Base-by-base conservation (phyloP, 2,329 filamentous ascomycete genomes). In the Pseudocercospora macadamiae region DNA sequence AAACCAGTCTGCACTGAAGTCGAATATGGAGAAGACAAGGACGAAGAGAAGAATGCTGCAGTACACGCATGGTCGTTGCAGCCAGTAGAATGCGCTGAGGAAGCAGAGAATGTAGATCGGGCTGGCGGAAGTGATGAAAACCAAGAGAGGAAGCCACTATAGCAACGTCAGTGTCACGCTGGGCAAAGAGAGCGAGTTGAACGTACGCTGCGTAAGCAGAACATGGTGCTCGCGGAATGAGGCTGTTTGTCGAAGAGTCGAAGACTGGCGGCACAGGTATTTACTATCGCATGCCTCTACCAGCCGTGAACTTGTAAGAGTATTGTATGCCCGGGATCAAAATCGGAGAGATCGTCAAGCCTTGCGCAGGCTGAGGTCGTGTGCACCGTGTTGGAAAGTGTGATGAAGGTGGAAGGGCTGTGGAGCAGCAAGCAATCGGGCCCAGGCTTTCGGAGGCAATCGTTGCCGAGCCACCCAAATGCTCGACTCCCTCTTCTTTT, bases 21-120 rank as follows among this genome's bases (percentile, higher is more conserved):
- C 93, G 81, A 97, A 95, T 79, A 97, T 95, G 74, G 92, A 96
- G 66, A 93, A 84, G 80, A 97, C 96, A 68, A 99, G 91, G 68
- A 97, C 92, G 65, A 96, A 84, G 49, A 99, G 90, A 54, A 99
- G 89, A 62, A 97, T 87, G 61, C 92, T 96, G 84, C 95, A 99
- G 83, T 99, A 99, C 8, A 96, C 89, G 80, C 95, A 99, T 54
- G 95, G 95, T 55, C 93, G 88, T 79, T 97, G 96, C 70, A 99
- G 87, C 77, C 96, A 90, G 82, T 96, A 97, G 65, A 93, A 96
- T 75, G 93, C 91, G 65, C 91, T 83, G 79, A 99, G 75, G 72
- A 81, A 81, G 71, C 80, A 75, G 62, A 80, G 66, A 61, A 80
- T 75, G 70, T 81, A 82, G 63, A 81, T 72, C 9, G 79, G 79